These are phyloP conservation scores for Aegilops longissima DNA, from an alignment of 176 grass and related monocot species.

Conservation along the genomic window DNA sequence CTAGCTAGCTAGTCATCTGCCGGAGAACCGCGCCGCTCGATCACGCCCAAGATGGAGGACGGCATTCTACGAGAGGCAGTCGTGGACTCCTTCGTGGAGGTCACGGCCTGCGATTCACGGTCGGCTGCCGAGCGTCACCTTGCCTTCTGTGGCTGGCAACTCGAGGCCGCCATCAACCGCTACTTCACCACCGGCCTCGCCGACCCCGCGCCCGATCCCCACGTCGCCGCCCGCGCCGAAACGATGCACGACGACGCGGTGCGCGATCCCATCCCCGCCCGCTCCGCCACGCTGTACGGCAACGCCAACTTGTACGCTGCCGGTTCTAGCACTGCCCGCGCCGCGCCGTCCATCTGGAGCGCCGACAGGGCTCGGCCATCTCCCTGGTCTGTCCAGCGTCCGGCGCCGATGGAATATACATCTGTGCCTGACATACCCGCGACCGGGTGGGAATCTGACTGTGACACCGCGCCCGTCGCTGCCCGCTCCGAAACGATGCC, in stretches of 20 bases:
- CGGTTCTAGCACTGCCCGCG: conserved; percentile 11
- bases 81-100: conserved; percentile 31
- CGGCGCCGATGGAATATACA: neutral
- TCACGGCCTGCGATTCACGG: conserved; percentile 63
- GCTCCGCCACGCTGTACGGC: conserved; percentile 27
- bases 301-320: conserved; percentile 24
- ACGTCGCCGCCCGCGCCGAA: neutral
- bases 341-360: neutral
- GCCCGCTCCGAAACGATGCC: neutral
- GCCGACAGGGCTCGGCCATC: neutral
- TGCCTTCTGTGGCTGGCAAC: conserved; percentile 42
- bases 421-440: neutral
- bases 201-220: neutral
- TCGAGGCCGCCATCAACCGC: conserved; percentile 49
- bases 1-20: neutral
- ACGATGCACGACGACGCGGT: conserved; percentile 1
- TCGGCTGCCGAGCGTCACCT: conserved; percentile 35
- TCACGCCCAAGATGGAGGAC: conserved; percentile 23
- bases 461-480: neutral
- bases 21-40: neutral
- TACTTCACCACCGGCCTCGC: conserved; percentile 19
- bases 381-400: neutral
- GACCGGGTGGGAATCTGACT: neutral
- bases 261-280: conserved; percentile 17
- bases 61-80: neutral